These are phyloP conservation scores for Pulveroboletus ravenelii DNA, from an alignment of 768 basidiomycete genomes.

Conservation along the genomic window DNA sequence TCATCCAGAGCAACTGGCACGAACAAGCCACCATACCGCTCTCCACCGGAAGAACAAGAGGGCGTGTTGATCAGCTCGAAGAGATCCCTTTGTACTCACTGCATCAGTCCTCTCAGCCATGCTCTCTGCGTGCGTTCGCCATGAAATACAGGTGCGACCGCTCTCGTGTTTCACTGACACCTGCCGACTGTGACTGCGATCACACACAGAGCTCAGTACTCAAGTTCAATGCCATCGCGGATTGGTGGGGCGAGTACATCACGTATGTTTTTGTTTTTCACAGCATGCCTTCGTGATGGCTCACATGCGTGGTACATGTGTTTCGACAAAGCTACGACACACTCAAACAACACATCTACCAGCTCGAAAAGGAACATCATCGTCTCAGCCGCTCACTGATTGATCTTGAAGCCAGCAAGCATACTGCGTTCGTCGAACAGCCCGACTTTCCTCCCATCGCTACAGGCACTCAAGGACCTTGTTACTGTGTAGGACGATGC, in stretches of 20 bases:
- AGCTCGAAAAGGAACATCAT: slow-evolving; percentile 76
- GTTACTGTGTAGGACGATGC: slow-evolving; percentile 56
- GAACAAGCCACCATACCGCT: slow-evolving; percentile 7
- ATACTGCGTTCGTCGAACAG: slow-evolving; percentile 50
- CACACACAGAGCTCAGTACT: too few relatives aligned
- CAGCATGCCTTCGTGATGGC: neutral
- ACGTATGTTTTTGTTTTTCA: slow-evolving; percentile 46
- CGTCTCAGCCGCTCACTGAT: too few relatives aligned
- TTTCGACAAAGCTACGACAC: slow-evolving; percentile 68
- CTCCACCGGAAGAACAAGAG: neutral
- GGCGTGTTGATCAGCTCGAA: slow-evolving; percentile 13
- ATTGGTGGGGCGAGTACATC: slow-evolving; percentile 93
- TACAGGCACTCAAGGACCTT: slow-evolving; percentile 41
- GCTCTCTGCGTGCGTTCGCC: slow-evolving; percentile 11
- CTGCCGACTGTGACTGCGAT: slow-evolving; percentile 23
- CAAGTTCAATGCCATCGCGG: slow-evolving; percentile 86
- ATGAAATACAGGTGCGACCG: slow-evolving; percentile 33
- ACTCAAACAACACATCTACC: slow-evolving; percentile 81
- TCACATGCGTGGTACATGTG: too few relatives aligned
- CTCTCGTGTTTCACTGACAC: neutral
- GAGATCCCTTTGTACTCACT: slow-evolving; percentile 25
- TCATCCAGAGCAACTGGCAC: too few relatives aligned
- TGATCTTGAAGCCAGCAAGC: slow-evolving; percentile 67
- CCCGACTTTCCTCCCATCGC: slow-evolving; percentile 42
- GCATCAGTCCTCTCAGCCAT: neutral